Evolutionary conservation across 129 eudicot species (phyloP).

Genomic region (Smallanthus sonchifolius): DNA sequence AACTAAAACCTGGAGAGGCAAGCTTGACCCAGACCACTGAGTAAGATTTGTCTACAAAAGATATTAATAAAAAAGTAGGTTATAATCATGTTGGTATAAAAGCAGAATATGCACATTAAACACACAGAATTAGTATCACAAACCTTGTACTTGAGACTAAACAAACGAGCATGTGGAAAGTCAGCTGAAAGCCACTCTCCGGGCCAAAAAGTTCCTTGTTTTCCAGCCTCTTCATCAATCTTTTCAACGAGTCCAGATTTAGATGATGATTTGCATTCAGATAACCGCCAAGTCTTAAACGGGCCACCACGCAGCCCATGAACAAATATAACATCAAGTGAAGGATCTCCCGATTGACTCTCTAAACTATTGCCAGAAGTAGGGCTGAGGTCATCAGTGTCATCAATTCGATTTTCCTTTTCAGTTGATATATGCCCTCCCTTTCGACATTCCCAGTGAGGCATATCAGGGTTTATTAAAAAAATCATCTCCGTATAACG

Average conservation of each 20-base stretch:
- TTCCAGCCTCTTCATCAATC: constrained; percentile 97
- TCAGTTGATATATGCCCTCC: constrained; percentile 15
- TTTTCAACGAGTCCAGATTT: constrained; percentile 98
- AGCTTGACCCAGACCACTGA: constrained; percentile 98
- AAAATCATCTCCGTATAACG: constrained; percentile 79
- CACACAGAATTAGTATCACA: constrained; percentile 18
- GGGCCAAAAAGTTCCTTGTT: constrained; percentile 95
- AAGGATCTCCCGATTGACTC: constrained; percentile 38
- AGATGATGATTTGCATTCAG: constrained; percentile 86
- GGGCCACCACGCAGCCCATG: constrained; percentile 99
- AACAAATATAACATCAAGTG: constrained; percentile 78
- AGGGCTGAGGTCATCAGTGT: constrained; percentile 21
- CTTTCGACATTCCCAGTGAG: constrained; percentile 77
- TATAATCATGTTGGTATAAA: constrained; percentile 11
- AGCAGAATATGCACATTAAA: neutral
- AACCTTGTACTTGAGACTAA: constrained; percentile 96
- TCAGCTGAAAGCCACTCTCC: constrained; percentile 98
- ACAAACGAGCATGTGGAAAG: constrained; percentile 90
- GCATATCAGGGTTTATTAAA: constrained; percentile 70
- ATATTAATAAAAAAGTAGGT: neutral
- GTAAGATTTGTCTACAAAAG: constrained; percentile 87
- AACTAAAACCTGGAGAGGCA: constrained; percentile 44
- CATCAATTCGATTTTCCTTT: constrained; percentile 18
- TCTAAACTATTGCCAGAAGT: constrained; percentile 24
- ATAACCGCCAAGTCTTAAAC: constrained; percentile 87